Conservation (phyloP, 179 eudicot species). For the Nepenthes alata region DNA sequence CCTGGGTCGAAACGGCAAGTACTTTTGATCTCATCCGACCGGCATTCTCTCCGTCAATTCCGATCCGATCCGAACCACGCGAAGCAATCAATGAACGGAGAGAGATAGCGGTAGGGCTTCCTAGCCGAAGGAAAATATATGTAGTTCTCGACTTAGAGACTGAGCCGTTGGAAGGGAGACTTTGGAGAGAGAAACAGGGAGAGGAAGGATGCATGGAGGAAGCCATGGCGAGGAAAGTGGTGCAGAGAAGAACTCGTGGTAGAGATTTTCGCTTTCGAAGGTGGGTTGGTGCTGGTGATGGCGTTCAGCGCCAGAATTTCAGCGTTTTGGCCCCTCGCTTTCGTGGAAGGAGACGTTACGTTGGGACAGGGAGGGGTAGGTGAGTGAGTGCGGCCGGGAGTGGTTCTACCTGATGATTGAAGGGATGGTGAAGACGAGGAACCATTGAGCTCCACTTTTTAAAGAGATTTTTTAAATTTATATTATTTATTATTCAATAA, state of each 20-base stretch:
- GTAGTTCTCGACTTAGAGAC: slow-evolving; percentile 12
- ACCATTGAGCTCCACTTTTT: no score
- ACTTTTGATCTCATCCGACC: slow-evolving; percentile 17
- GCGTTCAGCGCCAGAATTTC: neutral
- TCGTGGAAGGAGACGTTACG: no score
- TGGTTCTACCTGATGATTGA: no score
- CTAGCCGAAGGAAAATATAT: slow-evolving; percentile 5
- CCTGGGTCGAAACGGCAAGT: slow-evolving; percentile 26
- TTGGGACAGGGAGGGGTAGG: no score
- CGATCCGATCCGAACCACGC: slow-evolving; percentile 9
- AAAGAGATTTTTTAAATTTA: no score
- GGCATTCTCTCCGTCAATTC: neutral
- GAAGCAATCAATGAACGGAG: neutral
- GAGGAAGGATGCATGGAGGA: slow-evolving; percentile 24
- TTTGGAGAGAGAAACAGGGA: slow-evolving; percentile 22
- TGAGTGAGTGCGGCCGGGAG: no score
- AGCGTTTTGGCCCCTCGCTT: no score
- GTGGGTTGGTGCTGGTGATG: neutral
- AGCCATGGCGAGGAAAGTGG: slow-evolving; percentile 22
- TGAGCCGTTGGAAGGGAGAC: slow-evolving; percentile 7
- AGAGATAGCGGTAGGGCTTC: neutral
- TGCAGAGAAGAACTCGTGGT: slow-evolving; percentile 1
- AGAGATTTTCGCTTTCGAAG: neutral
- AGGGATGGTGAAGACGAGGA: no score
- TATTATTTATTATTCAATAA: no score